Percentiles rank a stretch among this genome's conserved stretches.
These are phyloP conservation scores for Dendryphion nanum DNA, from an alignment of 2,329 filamentous ascomycete genomes.

Conservation along the genomic window DNA sequence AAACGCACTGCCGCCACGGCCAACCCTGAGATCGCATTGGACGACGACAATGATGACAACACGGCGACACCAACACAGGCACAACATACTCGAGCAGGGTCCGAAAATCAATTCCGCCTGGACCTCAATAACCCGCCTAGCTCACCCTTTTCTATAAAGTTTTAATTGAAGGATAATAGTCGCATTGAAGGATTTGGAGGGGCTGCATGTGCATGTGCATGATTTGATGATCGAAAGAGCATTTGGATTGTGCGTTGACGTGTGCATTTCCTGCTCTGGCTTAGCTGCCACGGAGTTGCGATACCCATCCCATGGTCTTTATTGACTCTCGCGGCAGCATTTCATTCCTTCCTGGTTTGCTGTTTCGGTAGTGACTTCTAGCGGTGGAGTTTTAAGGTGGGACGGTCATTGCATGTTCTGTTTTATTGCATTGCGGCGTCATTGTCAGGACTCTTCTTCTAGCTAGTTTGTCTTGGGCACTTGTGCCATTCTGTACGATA, in stretches of 20 bases:
- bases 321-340: conserved; percentile 31
- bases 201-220: conserved; percentile 13
- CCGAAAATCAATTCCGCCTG: conserved; percentile 33
- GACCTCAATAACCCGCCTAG: conserved; percentile 35
- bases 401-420: conserved; percentile 8
- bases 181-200: conserved; percentile 2
- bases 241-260: conserved; percentile 20
- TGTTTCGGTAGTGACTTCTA: conserved; percentile 22
- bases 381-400: conserved; percentile 33
- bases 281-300: conserved; percentile 30
- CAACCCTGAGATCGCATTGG: conserved; percentile 17
- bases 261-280: conserved; percentile 28
- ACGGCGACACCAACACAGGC: conserved; percentile 34
- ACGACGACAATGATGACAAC: conserved; percentile 32
- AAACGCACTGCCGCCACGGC: conserved; percentile 24
- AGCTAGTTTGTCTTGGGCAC: too few species aligned
- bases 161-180: conserved; percentile 19
- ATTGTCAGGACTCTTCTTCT: too few species aligned
- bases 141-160: conserved; percentile 40
- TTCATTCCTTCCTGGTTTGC: too few species aligned
- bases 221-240: conserved; percentile 18
- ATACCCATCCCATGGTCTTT: conserved; percentile 24
- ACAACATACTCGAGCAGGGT: conserved; percentile 29
- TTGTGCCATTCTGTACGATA: too few species aligned
- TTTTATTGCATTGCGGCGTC: conserved; percentile 4